Evolutionary conservation across 1,284 basidiomycete genomes (phyloP), one percentile per base, ranked within the genome.

Genomic region (Prillingera fragicola): DNA sequence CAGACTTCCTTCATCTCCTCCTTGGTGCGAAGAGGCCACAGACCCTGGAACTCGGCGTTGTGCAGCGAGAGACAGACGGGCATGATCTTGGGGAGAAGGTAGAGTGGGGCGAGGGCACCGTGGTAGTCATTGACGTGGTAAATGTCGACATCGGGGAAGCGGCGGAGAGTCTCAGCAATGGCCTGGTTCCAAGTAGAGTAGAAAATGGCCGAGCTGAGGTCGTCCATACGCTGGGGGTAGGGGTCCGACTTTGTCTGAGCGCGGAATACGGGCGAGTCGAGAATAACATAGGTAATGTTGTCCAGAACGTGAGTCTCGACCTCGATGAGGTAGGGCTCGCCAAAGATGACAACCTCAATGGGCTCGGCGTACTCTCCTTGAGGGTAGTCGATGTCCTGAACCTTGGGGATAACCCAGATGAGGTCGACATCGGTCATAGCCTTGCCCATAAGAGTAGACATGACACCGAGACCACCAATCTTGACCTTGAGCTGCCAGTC

Each of bases 1-100:
- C 89, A 94, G 36, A 94, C 89, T 67, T 94, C 89, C 75, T 90
- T 92, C 86, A 91, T 90, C 70, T 92, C 89, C 65, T 92, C 89
- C 75, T 94, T 92, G 32, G 88, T 92, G 41, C 89, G 82, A 23
- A 92, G 78, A 10, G 89, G 88, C 89, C 88, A 92, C 19, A 92
- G 78, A 73, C 89, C 89, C 67, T 94, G 89, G 78, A 92, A 94
- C 70, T 94, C 88, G 64, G 89, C 89, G 57, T 92, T 94, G 76
- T 94, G 89, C 18, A 94, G 77, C n/a, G 89, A 92, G 26, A 92
- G 75, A 72, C 89, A 92, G 57, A 83, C 79, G 0, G 89, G 88
- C 38, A 92, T 73, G 49, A 94, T 82, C 70, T 87, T 87, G 33
- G 89, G 89, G 13, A 94, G 77, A 15, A 94, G 78, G 65, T 92